phyloP scores from a whole-genome alignment of 1,139 yeast genomes.

The Hansenula anomala region DNA sequence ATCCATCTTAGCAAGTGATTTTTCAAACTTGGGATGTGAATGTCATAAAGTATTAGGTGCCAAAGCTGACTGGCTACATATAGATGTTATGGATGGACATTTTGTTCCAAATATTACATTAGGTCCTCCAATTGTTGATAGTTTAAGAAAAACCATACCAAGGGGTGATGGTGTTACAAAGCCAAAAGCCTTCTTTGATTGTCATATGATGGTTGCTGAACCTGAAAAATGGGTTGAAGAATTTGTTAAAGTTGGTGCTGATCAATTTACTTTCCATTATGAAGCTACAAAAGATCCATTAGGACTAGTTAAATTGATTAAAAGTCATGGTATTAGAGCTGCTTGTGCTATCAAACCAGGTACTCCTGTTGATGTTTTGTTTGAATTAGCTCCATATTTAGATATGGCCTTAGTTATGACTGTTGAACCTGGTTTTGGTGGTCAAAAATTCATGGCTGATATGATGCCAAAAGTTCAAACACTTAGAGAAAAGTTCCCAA shows the following conservation, averaged over 20 bases:
- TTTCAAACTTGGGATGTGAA: conserved; percentile 82
- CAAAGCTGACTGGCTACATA: conserved; percentile 93
- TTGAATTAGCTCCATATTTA: conserved; percentile 67
- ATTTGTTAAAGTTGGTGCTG: conserved; percentile 93
- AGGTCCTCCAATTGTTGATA: conserved; percentile 85
- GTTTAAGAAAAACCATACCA: conserved; percentile 77
- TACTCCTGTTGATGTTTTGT: conserved; percentile 82
- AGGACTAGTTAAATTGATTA: conserved; percentile 70
- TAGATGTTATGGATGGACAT: conserved; percentile 98
- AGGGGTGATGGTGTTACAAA: conserved; percentile 34
- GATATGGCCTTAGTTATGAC: conserved; percentile 98
- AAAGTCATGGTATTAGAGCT: conserved; percentile 79
- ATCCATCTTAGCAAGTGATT: conserved; percentile 91
- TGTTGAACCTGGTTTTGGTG: conserved; percentile 98
- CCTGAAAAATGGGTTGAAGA: conserved; percentile 96
- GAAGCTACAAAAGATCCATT: conserved; percentile 86
- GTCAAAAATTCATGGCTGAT: conserved; percentile 90
- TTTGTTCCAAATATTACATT: conserved; percentile 94
- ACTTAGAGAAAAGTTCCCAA: conserved; percentile 69
- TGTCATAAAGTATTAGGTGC: conserved; percentile 75
- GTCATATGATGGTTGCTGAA: conserved; percentile 97
- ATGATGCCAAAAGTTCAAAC: conserved; percentile 94
- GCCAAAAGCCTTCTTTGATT: conserved; percentile 75
- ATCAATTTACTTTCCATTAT: conserved; percentile 92
- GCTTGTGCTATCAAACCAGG: conserved; percentile 95